A percentile compares a stretch with the other conserved stretches of the same genome.
These are phyloP conservation scores for Hyphodiscus hymeniophilus DNA, from an alignment of 495 filamentous ascomycete genomes.

Conservation along the genomic window DNA sequence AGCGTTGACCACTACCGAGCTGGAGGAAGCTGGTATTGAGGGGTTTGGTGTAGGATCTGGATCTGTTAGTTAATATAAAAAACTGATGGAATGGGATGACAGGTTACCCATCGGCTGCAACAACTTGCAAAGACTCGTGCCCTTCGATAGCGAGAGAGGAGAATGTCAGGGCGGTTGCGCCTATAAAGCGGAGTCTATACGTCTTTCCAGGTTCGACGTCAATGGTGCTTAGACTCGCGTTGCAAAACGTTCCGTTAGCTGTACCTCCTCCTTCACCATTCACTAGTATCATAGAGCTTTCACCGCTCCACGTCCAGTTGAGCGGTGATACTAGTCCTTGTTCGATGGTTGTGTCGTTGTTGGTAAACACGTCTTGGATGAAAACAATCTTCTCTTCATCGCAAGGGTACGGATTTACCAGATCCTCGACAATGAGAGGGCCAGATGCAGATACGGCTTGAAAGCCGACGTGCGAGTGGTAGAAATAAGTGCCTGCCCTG, in stretches of 20 bases:
- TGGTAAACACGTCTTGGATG: conserved; percentile 42
- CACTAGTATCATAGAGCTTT: conserved; percentile 41
- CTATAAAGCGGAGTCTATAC: conserved; percentile 50
- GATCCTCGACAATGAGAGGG: conserved; percentile 46
- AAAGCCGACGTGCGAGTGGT: conserved; percentile 51
- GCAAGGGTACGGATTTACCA: conserved; percentile 38
- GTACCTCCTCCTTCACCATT: conserved; percentile 34
- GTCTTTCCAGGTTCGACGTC: conserved; percentile 47
- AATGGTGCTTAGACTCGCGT: conserved; percentile 40
- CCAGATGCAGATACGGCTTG: conserved; percentile 46
- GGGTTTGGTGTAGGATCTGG: conserved; percentile 43
- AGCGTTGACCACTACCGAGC: conserved; percentile 47
- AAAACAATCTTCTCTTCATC: conserved; percentile 48
- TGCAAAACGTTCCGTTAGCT: conserved; percentile 30
- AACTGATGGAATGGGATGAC: conserved; percentile 6
- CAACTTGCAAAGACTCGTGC: conserved; percentile 40
- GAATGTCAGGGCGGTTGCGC: conserved; percentile 43
- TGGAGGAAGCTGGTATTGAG: conserved; percentile 40
- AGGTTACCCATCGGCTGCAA: conserved; percentile 49
- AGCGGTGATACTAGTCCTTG: conserved; percentile 25
- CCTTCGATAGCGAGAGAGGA: conserved; percentile 40
- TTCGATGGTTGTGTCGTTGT: conserved; percentile 35
- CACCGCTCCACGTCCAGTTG: conserved; percentile 38
- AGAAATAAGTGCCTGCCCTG: conserved; percentile 50
- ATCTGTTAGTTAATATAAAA: conserved; percentile 7